Conservation (phyloP, 768 basidiomycete genomes). For the Naganishia onofrii region DNA sequence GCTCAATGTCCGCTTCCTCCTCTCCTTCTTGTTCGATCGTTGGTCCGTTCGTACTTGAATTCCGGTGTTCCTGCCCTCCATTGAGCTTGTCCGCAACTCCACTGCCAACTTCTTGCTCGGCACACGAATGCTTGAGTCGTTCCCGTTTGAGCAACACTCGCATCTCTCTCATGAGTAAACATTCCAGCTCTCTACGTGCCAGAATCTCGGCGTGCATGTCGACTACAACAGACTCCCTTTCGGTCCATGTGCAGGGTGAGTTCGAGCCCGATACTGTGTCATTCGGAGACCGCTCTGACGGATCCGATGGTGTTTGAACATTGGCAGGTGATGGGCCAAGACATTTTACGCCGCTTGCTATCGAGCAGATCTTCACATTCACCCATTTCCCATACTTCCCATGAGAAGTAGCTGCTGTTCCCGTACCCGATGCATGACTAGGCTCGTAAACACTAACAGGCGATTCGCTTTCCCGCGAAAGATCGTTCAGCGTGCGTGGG, state of each 20-base stretch:
- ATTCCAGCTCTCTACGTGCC: slow-evolving; percentile 28
- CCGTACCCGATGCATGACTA: not conserved
- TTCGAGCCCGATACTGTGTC: not conserved
- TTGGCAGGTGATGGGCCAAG: not conserved
- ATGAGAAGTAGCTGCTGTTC: not conserved
- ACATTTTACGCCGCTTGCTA: slow-evolving; percentile 30
- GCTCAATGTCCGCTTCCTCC: not conserved
- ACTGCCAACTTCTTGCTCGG: not conserved
- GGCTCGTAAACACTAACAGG: not conserved
- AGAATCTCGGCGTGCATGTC: slow-evolving; percentile 33
- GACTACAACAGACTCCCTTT: slow-evolving; percentile 11
- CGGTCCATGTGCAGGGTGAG: not conserved
- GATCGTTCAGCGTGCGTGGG: not conserved
- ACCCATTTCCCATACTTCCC: not conserved
- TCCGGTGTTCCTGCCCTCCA: not conserved
- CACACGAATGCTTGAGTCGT: not conserved
- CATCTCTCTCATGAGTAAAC: slow-evolving; percentile 25
- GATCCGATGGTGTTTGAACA: not conserved
- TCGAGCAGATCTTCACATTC: slow-evolving; percentile 9
- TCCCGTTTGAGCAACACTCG: not conserved
- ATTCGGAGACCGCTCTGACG: not conserved
- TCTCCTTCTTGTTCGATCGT: not conserved
- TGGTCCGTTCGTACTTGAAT: not conserved
- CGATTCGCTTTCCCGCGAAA: not conserved
- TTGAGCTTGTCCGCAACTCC: not conserved